phyloP scores from a whole-genome alignment of 1,139 yeast genomes.

The Pichia sp. region DNA sequence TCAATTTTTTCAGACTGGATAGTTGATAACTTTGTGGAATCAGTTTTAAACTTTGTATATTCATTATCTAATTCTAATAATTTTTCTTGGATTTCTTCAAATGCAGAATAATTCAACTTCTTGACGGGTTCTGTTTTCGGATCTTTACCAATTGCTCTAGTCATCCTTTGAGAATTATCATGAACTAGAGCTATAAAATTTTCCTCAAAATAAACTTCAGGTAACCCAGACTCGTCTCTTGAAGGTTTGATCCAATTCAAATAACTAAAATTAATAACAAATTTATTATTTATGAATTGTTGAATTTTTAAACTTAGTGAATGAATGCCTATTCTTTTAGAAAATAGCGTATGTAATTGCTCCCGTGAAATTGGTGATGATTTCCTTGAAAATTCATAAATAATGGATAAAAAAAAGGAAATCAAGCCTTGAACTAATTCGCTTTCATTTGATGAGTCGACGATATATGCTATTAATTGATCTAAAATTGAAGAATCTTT shows the following conservation, averaged over 20 bases:
- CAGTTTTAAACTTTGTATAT: constrained; percentile 31
- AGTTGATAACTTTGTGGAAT: constrained; percentile 23
- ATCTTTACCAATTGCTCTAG: constrained; percentile 64
- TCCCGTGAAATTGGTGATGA: constrained; percentile 64
- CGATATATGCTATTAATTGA: constrained; percentile 59
- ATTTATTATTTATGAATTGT: constrained; percentile 57
- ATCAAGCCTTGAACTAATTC: constrained; percentile 70
- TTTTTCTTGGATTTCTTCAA: constrained; percentile 52
- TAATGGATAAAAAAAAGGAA: constrained; percentile 63
- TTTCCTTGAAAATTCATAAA: constrained; percentile 74
- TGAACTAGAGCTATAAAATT: constrained; percentile 60
- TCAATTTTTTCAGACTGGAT: constrained; percentile 25
- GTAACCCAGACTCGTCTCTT: constrained; percentile 79
- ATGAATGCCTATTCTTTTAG: constrained; percentile 72
- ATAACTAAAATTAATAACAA: constrained; percentile 52
- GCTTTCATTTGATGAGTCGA: constrained; percentile 53
- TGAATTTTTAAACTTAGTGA: constrained; percentile 68
- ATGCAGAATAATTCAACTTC: constrained; percentile 60
- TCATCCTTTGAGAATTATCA: constrained; percentile 64
- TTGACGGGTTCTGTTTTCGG: constrained; percentile 68
- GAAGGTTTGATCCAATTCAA: constrained; percentile 40
- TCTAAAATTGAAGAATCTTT: constrained; percentile 60
- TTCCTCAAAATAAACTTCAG: constrained; percentile 67
- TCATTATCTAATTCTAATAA: constrained; percentile 31
- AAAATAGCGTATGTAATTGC: constrained; percentile 56